phyloP scores from a whole-genome alignment of 176 grass and related monocot genomes.

The Lolium multiflorum region DNA sequence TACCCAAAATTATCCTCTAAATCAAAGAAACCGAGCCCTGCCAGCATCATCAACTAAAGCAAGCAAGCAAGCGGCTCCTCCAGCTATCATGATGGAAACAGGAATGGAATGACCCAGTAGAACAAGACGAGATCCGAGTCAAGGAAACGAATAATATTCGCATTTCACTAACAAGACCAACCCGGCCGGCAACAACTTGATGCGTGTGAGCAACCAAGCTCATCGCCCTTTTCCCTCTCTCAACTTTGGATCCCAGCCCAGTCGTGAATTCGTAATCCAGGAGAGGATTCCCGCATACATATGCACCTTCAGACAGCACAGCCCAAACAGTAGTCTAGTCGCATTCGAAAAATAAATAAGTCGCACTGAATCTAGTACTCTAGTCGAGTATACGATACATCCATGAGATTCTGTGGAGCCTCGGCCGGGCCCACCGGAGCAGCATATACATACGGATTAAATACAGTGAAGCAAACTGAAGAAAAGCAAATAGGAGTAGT shows the following conservation, averaged over 20 bases:
- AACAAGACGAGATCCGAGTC: neutral
- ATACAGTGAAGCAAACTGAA: neutral
- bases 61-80: neutral
- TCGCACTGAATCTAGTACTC: neutral
- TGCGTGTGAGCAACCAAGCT: too few relatives aligned
- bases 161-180: constrained; percentile 7
- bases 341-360: neutral
- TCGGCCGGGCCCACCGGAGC: neutral
- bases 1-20: neutral
- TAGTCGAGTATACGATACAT: neutral
- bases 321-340: neutral
- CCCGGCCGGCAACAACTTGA: neutral
- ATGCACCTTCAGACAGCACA: neutral
- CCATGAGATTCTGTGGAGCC: constrained; percentile 1
- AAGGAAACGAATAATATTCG: neutral
- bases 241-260: neutral
- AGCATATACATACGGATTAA: neutral
- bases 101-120: neutral
- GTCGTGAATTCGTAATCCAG: neutral
- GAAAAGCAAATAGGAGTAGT: neutral
- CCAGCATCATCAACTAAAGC: too few relatives aligned
- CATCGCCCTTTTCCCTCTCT: neutral
- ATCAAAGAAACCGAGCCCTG: neutral
- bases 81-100: neutral
- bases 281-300: too few relatives aligned